Percentiles rank a stretch among this genome's conserved stretches.
These are phyloP conservation scores for Bertia moriformis DNA, from an alignment of 2,329 filamentous ascomycete species.

Conservation along the genomic window DNA sequence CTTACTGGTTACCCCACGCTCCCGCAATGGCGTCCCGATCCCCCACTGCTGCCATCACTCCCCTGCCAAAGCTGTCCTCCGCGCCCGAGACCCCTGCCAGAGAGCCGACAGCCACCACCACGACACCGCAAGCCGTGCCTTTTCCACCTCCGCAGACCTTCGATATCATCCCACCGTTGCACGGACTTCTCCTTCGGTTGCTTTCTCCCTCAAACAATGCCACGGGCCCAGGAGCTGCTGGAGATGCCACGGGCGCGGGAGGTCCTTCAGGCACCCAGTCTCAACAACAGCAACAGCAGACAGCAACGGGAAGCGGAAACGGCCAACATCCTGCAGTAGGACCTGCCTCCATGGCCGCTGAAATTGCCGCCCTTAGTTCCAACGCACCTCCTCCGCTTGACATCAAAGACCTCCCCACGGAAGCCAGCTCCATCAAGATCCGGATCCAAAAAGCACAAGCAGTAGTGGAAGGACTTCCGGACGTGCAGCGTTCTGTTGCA, in stretches of 20 bases:
- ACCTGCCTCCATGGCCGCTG: conserved; percentile 6
- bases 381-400: conserved; percentile 15
- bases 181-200: neutral
- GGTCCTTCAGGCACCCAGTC: neutral
- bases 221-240: neutral
- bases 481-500: conserved; percentile 49
- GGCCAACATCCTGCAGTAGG: conserved; percentile 7
- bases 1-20: neutral
- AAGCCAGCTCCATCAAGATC: conserved; percentile 66
- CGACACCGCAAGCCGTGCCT: neutral
- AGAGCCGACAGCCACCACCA: neutral
- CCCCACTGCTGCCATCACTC: neutral
- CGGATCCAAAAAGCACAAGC: conserved; percentile 66
- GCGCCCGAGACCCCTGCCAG: neutral
- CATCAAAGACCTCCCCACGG: conserved; percentile 64
- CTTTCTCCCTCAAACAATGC: neutral
- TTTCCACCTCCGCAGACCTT: neutral
- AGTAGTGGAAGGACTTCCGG: conserved; percentile 50
- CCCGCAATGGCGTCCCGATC: neutral
- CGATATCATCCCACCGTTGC: neutral
- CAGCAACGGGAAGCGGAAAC: neutral
- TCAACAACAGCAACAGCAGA: neutral
- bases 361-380: conserved; percentile 3
- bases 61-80: neutral
- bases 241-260: neutral